Evolutionary conservation across 805 yeast species (phyloP).

Genomic region (Lachancea mirantina): DNA sequence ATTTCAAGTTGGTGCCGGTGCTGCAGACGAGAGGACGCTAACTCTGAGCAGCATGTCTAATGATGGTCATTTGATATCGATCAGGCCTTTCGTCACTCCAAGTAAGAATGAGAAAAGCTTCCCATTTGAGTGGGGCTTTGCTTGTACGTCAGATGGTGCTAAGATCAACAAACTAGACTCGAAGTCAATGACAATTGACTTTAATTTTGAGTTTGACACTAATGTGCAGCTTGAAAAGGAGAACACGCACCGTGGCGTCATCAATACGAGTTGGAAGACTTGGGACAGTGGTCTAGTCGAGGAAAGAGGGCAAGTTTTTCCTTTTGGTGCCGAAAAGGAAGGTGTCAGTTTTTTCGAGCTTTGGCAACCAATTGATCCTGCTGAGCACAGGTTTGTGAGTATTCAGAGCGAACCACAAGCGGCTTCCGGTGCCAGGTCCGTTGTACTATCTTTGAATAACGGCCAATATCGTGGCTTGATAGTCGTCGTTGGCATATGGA

Average conservation of each 20-base stretch:
- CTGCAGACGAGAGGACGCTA: constrained; percentile 26
- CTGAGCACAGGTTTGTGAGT: constrained; percentile 16
- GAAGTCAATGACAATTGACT: constrained; percentile 19
- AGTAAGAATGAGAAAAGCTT: constrained; percentile 25
- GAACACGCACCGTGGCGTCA: constrained; percentile 24
- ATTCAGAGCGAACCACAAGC: constrained; percentile 6
- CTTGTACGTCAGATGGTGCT: constrained; percentile 40
- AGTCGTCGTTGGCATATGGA: constrained; percentile 28
- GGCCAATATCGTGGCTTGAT: constrained; percentile 25
- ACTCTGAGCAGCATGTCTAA: constrained; percentile 28
- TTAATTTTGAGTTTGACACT: constrained; percentile 26
- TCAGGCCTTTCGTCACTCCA: constrained; percentile 33
- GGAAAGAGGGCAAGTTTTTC: constrained; percentile 29
- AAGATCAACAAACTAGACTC: constrained; percentile 29
- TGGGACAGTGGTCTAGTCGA: constrained; percentile 31
- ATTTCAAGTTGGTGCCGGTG: constrained; percentile 24
- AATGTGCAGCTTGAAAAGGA: constrained; percentile 23
- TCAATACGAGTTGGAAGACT: constrained; percentile 27
- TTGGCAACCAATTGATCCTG: constrained; percentile 32
- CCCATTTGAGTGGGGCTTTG: constrained; percentile 54
- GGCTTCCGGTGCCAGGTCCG: constrained; percentile 12
- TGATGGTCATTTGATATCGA: constrained; percentile 30
- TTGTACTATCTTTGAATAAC: constrained; percentile 19
- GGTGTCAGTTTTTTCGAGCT: constrained; percentile 28
- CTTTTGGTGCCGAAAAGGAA: constrained; percentile 23